A percentile compares a stretch with the other conserved stretches of the same genome.
Conservation (phyloP, 2,329 filamentous ascomycete genomes). For the Lasiodiplodia sp. region DNA sequence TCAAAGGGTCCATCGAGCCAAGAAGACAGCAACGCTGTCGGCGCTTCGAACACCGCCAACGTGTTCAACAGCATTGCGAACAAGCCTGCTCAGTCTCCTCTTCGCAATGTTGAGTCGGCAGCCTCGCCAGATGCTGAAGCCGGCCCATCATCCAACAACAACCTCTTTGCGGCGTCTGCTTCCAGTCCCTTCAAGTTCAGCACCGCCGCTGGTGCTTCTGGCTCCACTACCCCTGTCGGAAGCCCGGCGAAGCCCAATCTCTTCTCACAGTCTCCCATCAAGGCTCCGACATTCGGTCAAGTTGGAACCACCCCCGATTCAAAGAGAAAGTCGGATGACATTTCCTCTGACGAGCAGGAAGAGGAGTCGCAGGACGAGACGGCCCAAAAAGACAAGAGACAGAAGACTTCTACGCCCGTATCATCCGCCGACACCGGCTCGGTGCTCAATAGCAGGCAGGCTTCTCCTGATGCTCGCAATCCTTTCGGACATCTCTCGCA, state of each 20-base stretch:
- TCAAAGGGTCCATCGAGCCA: neutral
- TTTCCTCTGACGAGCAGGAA: constrained; percentile 15
- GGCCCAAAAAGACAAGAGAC: constrained; percentile 10
- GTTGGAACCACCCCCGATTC: neutral
- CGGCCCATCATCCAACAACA: constrained; percentile 4
- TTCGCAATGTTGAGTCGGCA: constrained; percentile 7
- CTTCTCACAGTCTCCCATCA: constrained; percentile 22
- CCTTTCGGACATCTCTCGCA: constrained; percentile 25
- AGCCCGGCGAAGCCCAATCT: constrained; percentile 16
- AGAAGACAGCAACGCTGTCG: neutral
- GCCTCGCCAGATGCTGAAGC: constrained; percentile 14
- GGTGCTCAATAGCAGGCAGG: constrained; percentile 26
- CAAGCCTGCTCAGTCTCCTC: constrained; percentile 25
- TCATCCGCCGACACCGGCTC: constrained; percentile 21
- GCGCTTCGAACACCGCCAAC: constrained; percentile 27
- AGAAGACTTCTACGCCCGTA: constrained; percentile 18
- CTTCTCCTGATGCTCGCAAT: constrained; percentile 26
- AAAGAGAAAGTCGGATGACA: constrained; percentile 17
- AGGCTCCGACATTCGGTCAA: constrained; percentile 16
- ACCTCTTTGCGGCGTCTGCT: constrained; percentile 8
- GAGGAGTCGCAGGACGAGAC: constrained; percentile 17
- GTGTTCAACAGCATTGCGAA: constrained; percentile 29
- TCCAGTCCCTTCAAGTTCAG: constrained; percentile 16
- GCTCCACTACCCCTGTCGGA: constrained; percentile 25
- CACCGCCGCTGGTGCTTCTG: neutral